phyloP scores from a whole-genome alignment of 75 land plant species.

The Selaginella tamariscina region DNA sequence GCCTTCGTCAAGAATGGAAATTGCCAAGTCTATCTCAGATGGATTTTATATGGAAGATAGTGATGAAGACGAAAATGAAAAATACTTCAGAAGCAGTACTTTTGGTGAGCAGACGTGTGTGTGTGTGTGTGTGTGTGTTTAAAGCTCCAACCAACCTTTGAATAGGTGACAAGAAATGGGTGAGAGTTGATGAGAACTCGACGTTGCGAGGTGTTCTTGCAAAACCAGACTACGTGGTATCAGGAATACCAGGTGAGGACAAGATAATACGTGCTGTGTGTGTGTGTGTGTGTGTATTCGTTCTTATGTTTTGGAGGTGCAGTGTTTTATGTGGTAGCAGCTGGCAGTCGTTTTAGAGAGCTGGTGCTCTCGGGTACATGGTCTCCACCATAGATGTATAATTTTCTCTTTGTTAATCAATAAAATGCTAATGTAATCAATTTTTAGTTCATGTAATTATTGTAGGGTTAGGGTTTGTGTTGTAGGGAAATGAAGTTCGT shows the following conservation, averaged over 20 bases:
- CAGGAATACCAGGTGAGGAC: conserved; percentile 64
- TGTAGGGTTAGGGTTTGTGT: neutral
- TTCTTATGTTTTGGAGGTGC: no score
- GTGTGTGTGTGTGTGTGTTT: neutral
- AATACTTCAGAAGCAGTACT: neutral
- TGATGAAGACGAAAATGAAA: neutral
- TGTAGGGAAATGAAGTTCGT: neutral
- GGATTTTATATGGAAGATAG: neutral
- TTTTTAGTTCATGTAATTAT: no score
- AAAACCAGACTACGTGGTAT: conserved; percentile 45
- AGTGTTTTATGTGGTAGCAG: conserved; percentile 77
- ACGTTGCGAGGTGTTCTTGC: conserved; percentile 50
- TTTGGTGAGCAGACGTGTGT: neutral
- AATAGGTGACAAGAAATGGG: conserved; percentile 39
- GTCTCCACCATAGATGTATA: conserved; percentile 34
- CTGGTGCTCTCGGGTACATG: conserved; percentile 57
- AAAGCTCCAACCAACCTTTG: no score
- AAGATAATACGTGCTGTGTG: no score
- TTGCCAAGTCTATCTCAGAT: neutral
- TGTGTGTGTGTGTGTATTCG: neutral
- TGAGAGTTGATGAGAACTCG: conserved; percentile 55
- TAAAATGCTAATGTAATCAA: no score
- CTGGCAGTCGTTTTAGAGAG: conserved; percentile 46
- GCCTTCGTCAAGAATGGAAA: neutral
- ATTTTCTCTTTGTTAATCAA: neutral